Base-by-base conservation (phyloP, 2,329 filamentous ascomycete species). In the Nemania sp. region DNA sequence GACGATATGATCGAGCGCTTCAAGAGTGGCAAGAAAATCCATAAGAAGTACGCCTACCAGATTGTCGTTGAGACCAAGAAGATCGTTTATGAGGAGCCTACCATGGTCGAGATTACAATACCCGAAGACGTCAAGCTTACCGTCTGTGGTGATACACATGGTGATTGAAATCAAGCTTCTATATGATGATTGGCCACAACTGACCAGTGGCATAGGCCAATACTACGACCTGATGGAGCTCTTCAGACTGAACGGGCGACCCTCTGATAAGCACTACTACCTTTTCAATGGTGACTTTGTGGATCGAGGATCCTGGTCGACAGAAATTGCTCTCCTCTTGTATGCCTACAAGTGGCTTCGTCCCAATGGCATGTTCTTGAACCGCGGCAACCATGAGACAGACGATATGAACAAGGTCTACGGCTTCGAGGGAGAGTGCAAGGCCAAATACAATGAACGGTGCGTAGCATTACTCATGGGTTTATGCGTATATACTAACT, bases 381-480 rank as follows among this genome's bases (percentile, higher is more conserved):
- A 99, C 82, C 88, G 95, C 64, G 95, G 95, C 69, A 99, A 99
- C 78, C 95, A 99, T 78, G 95, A 99, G 80, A 98, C 95, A 50
- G 94, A 98, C 74, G 94, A 97, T 77, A 99, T 99, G 95, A 99
- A 99, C 82, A 88, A 92, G 67, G 93, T 95, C 55, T 99, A 99
- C 74, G 95, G 95, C 17, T 99, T 99, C 71, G 95, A 99, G 77
- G 95, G 95, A 73, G 95, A 99, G 76, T 98, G 95, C 82, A 95
- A 94, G 77, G 91, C 92, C 69, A 99, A 99, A 79, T 99, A 99
- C 78, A 97, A 91, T 75, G 95, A 97, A 77, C 89, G 81, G 80
- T 79, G 69, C 60, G 74, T 67, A 21, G 5, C 6, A 2, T 39
- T 51, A 40, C 15, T 15, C 9, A 50, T 32, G 18, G 5, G 20